Evolutionary conservation across 805 yeast genomes (phyloP).

Genomic region (Saturnispora halmiae): DNA sequence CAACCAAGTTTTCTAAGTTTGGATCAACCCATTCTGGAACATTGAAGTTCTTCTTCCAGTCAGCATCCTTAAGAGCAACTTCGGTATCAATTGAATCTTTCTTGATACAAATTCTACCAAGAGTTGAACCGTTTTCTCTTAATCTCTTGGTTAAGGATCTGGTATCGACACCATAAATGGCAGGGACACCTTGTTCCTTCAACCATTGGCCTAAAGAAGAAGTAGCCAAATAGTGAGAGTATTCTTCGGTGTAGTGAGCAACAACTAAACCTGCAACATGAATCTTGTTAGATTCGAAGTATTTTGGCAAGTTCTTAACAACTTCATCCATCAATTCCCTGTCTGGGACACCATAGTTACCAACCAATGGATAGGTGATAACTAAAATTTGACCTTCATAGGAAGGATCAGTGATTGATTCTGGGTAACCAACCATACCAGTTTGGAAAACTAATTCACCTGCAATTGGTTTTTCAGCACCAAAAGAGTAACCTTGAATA

Average conservation of each 20-base stretch:
- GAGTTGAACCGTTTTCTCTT: conserved; percentile 85
- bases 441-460: conserved; percentile 99
- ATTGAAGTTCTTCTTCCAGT: conserved; percentile 57
- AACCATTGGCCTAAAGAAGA: conserved; percentile 93
- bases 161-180: conserved; percentile 96
- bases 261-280: conserved; percentile 96
- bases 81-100: conserved; percentile 21
- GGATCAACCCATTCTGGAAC: conserved; percentile 92
- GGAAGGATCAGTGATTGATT: conserved; percentile 98
- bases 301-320: conserved; percentile 70
- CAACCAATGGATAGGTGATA: conserved; percentile 94
- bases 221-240: conserved; percentile 85
- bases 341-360: conserved; percentile 98
- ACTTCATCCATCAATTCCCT: conserved; percentile 66
- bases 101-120: conserved; percentile 77
- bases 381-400: conserved; percentile 95
- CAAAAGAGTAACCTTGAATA: conserved; percentile 93
- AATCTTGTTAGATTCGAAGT: conserved; percentile 86
- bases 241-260: conserved; percentile 94
- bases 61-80: conserved; percentile 13
- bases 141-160: conserved; percentile 88
- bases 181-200: conserved; percentile 85
- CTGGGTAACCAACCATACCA: conserved; percentile 99
- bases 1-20: conserved; percentile 83
- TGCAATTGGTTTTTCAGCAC: conserved; percentile 80